Evolutionary conservation across 345 rosid species (phyloP), one percentile per base, ranked within the genome.

Genomic region (Eucalyptus tenuipes): DNA sequence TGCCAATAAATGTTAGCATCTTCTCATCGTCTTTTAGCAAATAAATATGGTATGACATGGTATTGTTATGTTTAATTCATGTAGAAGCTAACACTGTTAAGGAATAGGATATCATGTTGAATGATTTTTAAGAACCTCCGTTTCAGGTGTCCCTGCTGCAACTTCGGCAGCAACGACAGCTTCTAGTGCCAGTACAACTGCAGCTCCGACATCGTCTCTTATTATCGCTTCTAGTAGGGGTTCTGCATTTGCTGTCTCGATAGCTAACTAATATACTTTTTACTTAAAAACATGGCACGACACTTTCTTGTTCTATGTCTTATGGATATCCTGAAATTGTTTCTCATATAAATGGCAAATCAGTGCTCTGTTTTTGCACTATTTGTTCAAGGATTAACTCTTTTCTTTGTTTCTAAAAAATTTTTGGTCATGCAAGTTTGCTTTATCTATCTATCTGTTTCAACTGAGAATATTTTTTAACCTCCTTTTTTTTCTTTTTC

Each of bases 141-240:
- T 75, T 92, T 88, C 91, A 94, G 99, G 95, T 90, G 87, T 66
- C 57, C 88, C 95, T 88, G 66, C 93, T 86, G 91, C 98, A 80
- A 87, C 95, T 92, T 92, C 97, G 79, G 90, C 93, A 57, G 75
- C 93, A 90, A 89, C 92, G 87, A 91, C 93, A 80, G 90, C 92
- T 89, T 75, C 97, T 44, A 92, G 89, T 87, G 45, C 94, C 79
- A 89, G 89, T 89, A 49, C 93, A 52, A 61, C 94, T 87, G 88
- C 95, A 68, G 88, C 94, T 55, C 97, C 93, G 89, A 88, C 95
- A 66, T 91, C 92, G 49, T 85, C 95, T 86, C 96, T 96, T 93
- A 91, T 91, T 86, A 93, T 92, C 86, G 91, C 97, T 91, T 93
- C 97, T 68, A 93, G 93, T 91, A 94, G 94, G 90, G 98, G 99